phyloP scores from a whole-genome alignment of 2,329 filamentous ascomycete genomes.

The Fulvia fulva region DNA sequence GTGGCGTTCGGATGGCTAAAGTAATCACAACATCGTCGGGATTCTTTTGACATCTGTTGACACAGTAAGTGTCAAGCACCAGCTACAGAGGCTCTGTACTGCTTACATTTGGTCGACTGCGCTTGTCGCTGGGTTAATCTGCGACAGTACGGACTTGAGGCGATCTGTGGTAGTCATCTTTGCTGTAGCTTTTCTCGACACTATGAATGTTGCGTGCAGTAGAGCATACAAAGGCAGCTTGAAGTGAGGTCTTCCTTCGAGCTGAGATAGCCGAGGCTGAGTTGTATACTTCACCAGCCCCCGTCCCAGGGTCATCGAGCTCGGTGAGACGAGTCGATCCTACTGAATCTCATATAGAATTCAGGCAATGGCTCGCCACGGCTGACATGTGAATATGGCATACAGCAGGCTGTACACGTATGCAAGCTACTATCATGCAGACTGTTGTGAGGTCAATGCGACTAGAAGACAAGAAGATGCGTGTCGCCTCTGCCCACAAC shows the following conservation, averaged over 20 bases:
- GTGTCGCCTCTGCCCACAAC: too few species aligned
- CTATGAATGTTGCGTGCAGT: not conserved
- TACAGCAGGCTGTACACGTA: too few species aligned
- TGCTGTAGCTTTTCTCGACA: not conserved
- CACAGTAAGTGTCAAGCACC: not conserved
- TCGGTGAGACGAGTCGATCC: not conserved
- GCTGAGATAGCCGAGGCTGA: not conserved
- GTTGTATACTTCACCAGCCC: too few species aligned
- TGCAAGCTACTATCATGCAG: too few species aligned
- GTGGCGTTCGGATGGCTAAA: conserved; percentile 79
- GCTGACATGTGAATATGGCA: too few species aligned
- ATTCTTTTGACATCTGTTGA: conserved; percentile 53
- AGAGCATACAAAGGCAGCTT: not conserved
- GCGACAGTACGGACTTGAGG: conserved; percentile 6
- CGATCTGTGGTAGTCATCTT: conserved; percentile 10
- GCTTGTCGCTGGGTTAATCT: conserved; percentile 16
- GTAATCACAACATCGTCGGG: conserved; percentile 97
- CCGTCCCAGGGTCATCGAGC: not conserved
- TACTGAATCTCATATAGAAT: too few species aligned
- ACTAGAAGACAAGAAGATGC: too few species aligned
- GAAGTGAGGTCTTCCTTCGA: not conserved
- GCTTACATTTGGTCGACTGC: conserved; percentile 20
- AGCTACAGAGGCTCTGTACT: not conserved
- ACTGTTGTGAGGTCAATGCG: too few species aligned
- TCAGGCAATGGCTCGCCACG: too few species aligned